Evolutionary conservation across 768 basidiomycete genomes (phyloP).

Genomic region (Suillus subluteus): DNA sequence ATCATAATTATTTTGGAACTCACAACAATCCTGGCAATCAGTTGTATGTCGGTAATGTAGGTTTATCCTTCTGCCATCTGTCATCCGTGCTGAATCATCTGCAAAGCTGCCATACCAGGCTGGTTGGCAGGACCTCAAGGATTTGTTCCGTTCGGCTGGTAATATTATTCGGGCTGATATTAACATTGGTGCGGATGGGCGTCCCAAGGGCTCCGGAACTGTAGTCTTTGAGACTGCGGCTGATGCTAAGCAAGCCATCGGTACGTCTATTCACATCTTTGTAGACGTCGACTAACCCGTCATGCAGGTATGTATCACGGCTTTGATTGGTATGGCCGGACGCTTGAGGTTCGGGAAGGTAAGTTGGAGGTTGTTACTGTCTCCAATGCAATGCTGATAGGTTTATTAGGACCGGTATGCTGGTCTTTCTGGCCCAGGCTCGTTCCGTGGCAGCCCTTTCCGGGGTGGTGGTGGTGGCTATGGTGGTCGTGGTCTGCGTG

Average conservation of each 20-base stretch:
- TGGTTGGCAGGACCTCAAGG: conserved; percentile 99
- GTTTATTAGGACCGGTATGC: conserved; percentile 83
- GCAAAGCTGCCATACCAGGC: conserved; percentile 89
- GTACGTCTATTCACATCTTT: conserved; percentile 48
- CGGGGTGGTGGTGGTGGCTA: conserved; percentile 31
- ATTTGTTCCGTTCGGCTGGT: conserved; percentile 93
- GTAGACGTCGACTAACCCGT: background rate
- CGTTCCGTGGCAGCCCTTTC: conserved; percentile 51
- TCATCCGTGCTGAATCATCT: conserved; percentile 12
- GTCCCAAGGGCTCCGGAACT: conserved; percentile 96
- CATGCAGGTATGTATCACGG: conserved; percentile 90
- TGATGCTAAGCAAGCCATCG: conserved; percentile 90
- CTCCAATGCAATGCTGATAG: background rate
- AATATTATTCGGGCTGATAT: conserved; percentile 96
- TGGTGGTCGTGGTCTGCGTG: conserved; percentile 57
- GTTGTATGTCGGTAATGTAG: conserved; percentile 89
- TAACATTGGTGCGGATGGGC: conserved; percentile 89
- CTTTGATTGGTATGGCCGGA: conserved; percentile 95
- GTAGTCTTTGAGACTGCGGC: conserved; percentile 92
- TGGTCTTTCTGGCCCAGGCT: conserved; percentile 71
- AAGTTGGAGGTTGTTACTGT: conserved; percentile 22
- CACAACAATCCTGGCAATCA: conserved; percentile 78
- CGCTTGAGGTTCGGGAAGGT: conserved; percentile 96
- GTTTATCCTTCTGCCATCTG: conserved; percentile 21
- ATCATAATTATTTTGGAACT: conserved; percentile 72